Base-by-base conservation (phyloP, 495 filamentous ascomycete genomes). In the Tuber magnatum region DNA sequence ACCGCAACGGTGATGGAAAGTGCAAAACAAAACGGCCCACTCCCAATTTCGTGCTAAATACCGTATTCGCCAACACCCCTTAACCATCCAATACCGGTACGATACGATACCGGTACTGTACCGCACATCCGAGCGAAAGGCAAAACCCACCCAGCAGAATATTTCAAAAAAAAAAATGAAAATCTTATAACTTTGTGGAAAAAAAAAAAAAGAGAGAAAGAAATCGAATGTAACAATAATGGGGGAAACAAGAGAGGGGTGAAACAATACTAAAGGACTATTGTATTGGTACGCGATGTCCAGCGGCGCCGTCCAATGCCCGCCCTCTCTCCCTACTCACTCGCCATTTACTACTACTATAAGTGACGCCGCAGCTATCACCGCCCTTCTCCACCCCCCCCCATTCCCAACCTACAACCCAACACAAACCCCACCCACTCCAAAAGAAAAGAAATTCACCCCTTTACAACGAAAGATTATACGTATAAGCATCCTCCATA, bases 401-500 rank as follows among this genome's bases (percentile, higher is more conserved):
- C 48, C 7, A n/a, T 9, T 2, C 8, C 22, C 24, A 3, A 8
- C 46, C 46, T 2, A 51, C 22, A 7, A 51, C 46, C 22, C 0
- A 10, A 20, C 43, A 7, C 8, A 4, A 4, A 10, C 22, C 46
- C 22, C 46, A 51, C 46, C 22, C 22, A 51, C 46, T 20, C 43
- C 43, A 46, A 51, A 51, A 48, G 46, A 22, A 12, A 56, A 16
- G 32, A 56, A 42, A 39, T 44, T 38, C 16, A 39, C 24, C 40
- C 71, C 73, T 71, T 89, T 81, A 97, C 76, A 99, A 87, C 65
- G 94, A 91, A 75, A 99, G 86, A 82, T 93, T 97, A 84, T 99
- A 99, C 71, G 93, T 93, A 83, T 97, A 99, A 84, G 98, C 94
- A 81, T 99, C 96, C 85, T 99, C 96, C 85, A 98, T 97, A 81